Conservation (phyloP, 257 asterid genomes). For the Mentha longifolia region DNA sequence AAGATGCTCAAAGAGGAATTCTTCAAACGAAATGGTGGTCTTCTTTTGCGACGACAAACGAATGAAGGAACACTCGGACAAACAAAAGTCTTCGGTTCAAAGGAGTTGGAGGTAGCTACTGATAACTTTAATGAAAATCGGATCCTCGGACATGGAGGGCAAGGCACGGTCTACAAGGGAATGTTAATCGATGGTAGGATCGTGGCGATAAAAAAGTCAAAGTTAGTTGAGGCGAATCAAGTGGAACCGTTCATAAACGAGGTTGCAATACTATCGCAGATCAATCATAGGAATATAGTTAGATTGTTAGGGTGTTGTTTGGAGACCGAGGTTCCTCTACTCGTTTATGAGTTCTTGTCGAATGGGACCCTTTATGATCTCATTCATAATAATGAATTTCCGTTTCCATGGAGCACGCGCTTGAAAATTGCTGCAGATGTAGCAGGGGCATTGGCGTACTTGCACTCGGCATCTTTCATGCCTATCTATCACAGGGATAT, state of each 20-base stretch:
- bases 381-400: conserved; percentile 15
- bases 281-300: conserved; percentile 36
- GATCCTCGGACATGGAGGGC: conserved; percentile 32
- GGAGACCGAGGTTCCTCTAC: conserved; percentile 26
- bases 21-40: conserved; percentile 20
- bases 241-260: conserved; percentile 34
- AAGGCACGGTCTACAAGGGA: conserved; percentile 37
- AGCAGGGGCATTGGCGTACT: conserved; percentile 30
- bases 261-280: conserved; percentile 32
- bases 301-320: conserved; percentile 33
- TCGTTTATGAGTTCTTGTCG: conserved; percentile 25
- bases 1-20: neutral
- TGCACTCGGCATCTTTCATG: conserved; percentile 30
- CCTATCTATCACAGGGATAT: conserved; percentile 38
- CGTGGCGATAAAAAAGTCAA: conserved; percentile 33
- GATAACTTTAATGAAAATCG: conserved; percentile 19
- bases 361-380: conserved; percentile 31
- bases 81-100: conserved; percentile 5
- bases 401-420: conserved; percentile 23
- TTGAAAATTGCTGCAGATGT: conserved; percentile 24
- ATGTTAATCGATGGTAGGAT: conserved; percentile 28
- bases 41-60: neutral
- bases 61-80: conserved; percentile 14
- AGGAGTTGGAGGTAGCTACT: conserved; percentile 24
- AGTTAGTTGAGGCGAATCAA: conserved; percentile 19